These are phyloP conservation scores for Nakaseomyces nivariensis DNA, from an alignment of 1,139 yeast genomes.

Conservation along the genomic window DNA sequence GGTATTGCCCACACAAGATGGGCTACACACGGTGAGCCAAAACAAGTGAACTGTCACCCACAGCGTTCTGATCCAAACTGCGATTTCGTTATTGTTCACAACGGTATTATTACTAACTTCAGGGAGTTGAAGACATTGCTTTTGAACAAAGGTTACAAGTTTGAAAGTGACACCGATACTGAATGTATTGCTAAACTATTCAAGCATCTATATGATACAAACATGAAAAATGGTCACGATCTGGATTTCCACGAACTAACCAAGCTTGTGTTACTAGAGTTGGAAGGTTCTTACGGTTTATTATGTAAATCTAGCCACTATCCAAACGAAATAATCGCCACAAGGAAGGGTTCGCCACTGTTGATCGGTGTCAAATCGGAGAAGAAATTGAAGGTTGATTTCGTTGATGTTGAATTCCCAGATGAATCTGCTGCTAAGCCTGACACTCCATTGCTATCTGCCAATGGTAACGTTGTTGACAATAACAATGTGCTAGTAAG, in stretches of 20 bases:
- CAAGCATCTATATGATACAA: slow-evolving; percentile 81
- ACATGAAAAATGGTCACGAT: slow-evolving; percentile 53
- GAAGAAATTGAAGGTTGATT: slow-evolving; percentile 89
- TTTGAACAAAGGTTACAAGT: slow-evolving; percentile 64
- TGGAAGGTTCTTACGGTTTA: slow-evolving; percentile 96
- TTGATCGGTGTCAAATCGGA: slow-evolving; percentile 96
- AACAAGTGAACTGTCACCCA: slow-evolving; percentile 83
- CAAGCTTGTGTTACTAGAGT: slow-evolving; percentile 82
- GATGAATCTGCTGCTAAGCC: slow-evolving; percentile 38
- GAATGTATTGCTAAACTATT: slow-evolving; percentile 95
- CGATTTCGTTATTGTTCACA: slow-evolving; percentile 90
- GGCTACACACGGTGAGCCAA: slow-evolving; percentile 99
- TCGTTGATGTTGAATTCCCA: slow-evolving; percentile 96
- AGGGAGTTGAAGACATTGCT: slow-evolving; percentile 80
- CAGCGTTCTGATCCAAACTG: slow-evolving; percentile 76
- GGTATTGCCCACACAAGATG: slow-evolving; percentile 99
- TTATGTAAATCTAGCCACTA: slow-evolving; percentile 84
- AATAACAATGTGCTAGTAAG: neutral
- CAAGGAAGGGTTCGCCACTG: slow-evolving; percentile 96
- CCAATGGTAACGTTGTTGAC: slow-evolving; percentile 11
- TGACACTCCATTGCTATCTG: slow-evolving; percentile 26
- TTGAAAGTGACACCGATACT: slow-evolving; percentile 93
- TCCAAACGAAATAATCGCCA: slow-evolving; percentile 94
- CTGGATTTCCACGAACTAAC: slow-evolving; percentile 87
- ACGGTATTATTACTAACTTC: slow-evolving; percentile 96